Percentiles rank a stretch among this genome's conserved stretches.
Conservation (phyloP, 164 flowering plant genomes). For the Aristolochia californica region DNA sequence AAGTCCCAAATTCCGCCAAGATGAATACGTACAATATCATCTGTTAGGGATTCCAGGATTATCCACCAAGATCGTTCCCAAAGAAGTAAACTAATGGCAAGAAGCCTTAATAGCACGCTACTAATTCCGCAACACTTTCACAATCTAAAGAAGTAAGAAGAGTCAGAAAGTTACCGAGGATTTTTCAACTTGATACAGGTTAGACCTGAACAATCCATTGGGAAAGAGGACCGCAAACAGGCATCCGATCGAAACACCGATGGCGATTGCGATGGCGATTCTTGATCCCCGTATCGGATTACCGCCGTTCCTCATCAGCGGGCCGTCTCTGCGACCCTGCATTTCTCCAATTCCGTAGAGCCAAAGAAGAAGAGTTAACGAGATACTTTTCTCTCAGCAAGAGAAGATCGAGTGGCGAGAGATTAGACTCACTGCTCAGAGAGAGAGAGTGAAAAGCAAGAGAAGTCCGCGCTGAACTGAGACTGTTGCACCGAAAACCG, state of each 20-base stretch:
- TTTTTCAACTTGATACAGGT: background rate
- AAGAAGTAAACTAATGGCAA: background rate
- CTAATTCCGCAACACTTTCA: background rate
- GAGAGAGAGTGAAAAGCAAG: too few relatives aligned
- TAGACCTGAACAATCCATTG: constrained; percentile 42
- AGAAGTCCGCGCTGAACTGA: too few relatives aligned
- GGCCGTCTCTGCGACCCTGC: constrained; percentile 59
- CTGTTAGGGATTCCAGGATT: too few relatives aligned
- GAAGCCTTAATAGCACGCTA: background rate
- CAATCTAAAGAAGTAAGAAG: background rate
- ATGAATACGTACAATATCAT: too few relatives aligned
- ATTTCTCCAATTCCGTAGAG: constrained; percentile 15
- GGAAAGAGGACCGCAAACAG: constrained; percentile 64
- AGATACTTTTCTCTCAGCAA: too few relatives aligned
- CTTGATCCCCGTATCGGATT: constrained; percentile 29
- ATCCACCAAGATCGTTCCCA: too few relatives aligned
- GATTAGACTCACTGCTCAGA: too few relatives aligned
- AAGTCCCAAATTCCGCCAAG: too few relatives aligned
- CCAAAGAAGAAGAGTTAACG: too few relatives aligned
- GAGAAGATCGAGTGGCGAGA: too few relatives aligned
- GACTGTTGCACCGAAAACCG: too few relatives aligned
- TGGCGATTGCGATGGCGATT: constrained; percentile 43
- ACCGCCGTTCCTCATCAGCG: constrained; percentile 28
- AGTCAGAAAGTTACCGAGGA: background rate
- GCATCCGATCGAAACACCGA: constrained; percentile 68